Evolutionary conservation across 441 rosid genomes (phyloP), one percentile per base, ranked within the genome.

Genomic region (Raphanus hybrid): DNA sequence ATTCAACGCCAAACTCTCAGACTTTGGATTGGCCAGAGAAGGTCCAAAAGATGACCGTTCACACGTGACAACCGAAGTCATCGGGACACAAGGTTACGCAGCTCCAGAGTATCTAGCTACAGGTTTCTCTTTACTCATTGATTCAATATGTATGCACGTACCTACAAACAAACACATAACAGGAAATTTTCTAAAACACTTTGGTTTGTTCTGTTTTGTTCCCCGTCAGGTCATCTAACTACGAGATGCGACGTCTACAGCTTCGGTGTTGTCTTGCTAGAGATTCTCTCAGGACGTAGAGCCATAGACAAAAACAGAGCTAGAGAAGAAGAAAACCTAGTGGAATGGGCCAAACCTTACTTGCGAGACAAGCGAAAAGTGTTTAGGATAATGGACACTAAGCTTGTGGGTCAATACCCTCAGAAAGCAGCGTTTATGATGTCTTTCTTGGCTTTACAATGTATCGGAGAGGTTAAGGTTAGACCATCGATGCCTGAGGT

Each of bases 81-180:
- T 91, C 69, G 94, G 97, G 48, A 89, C 96, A 60, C 81, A 86
- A 58, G 97, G 97, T 59, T 90, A 90, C 66, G 89, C 90, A 54
- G 97, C 93, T 54, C 96, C 97, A 14, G 92, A 90, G 26, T 92
- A 89, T 69, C 75, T 90, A 39, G 91, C 91, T 14, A 87, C 97
- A 79, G 92, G 97, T 90, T 60, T 60, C 69, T 71, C 14, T 60
- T 57, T 4, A 8, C 37, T 61, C 74, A n/a, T 14, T 55, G 0
- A 10, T 45, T 45, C 62, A 14, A 20, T 23, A 23, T 23, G 26
- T 23, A 23, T 55, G 43, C 43, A 54, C 73, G 10, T 43, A 41
- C 73, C 4, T 45, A 45, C 14, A 57, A 12, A 18, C 1, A 65
- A 34, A 41, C 23, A 69, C 3, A 27, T 3, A 18, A 69, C 55